Evolutionary conservation across 495 filamentous ascomycete genomes (phyloP), one percentile per base, ranked within the genome.

Genomic region (Niebla homalea): DNA sequence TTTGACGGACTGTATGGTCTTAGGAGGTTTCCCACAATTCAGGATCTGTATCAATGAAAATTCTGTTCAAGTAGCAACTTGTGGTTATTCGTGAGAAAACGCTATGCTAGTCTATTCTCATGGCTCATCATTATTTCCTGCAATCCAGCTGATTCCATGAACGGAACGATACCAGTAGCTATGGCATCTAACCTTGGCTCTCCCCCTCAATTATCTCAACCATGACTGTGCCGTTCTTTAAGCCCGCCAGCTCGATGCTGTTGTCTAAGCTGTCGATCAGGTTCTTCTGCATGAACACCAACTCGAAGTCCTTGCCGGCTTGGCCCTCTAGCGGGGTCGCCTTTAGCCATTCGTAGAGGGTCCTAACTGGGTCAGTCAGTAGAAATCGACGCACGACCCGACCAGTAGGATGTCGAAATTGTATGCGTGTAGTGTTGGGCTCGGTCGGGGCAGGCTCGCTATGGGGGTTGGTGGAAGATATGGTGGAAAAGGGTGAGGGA

Each of bases 321-420:
- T 89, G 89, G 44, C 83, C 89, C 47, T 83, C 79, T 47, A 78
- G 57, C 35, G 75, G 74, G 23, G 86, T 80, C 4, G 89, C 84
- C 67, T 97, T 97, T 37, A 98, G 76, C 87, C 90, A 98, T 68
- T 98, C 92, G 61, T 90, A 98, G 32, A 98, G 78, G 12, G 87
- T 75, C 41, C 76, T 68, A 5, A 98, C 88, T 0, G 75, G 74
- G 42, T 98, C 92, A n/a, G 77, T 63, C n/a, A 88, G 61, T 7
- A 71, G 62, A 66, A 98, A 98, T 14, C 84, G 75, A 16, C 89
- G 81, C 36, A 98, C 87, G 16, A 89, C 72, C 21, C 88, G 77
- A 10, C 87, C 88, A 37, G 76, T 79, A 0, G 88, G 77, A 56
- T 92, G 81, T 49, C 85, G 75, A 62, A 98, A 90, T 59, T 97